Evolutionary conservation across 306 rosid species (phyloP).

Genomic region (Elaeagnus macrophylla): DNA sequence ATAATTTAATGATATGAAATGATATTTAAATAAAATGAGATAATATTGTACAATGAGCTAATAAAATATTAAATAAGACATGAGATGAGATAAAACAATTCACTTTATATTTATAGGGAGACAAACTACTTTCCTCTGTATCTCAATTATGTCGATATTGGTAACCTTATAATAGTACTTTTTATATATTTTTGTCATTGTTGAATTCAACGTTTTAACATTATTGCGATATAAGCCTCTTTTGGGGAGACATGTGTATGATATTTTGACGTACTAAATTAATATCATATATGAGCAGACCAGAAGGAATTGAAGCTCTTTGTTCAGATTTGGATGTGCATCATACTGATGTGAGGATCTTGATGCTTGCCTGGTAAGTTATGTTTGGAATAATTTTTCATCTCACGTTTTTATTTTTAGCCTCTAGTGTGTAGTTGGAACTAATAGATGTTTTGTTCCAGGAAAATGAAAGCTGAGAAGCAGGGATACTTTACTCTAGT

Average conservation of each 20-base stretch:
- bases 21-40: no score
- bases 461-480: constrained; percentile 95
- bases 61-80: no score
- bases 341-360: constrained; percentile 86
- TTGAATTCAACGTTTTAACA: not conserved
- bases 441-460: constrained; percentile 40
- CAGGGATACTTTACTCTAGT: constrained; percentile 96
- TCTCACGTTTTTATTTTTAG: constrained; percentile 16
- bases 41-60: no score
- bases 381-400: constrained; percentile 8
- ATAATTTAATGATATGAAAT: no score
- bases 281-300: constrained; percentile 48
- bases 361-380: constrained; percentile 98
- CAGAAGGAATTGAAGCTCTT: constrained; percentile 91
- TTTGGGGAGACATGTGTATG: not conserved
- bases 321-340: constrained; percentile 88
- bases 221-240: not conserved
- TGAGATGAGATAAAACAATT: no score
- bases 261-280: not conserved
- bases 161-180: no score
- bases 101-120: no score
- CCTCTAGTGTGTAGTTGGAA: constrained; percentile 20
- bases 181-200: no score
- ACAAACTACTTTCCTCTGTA: no score
- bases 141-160: no score